A percentile compares a stretch with the other conserved stretches of the same genome.
phyloP scores from a whole-genome alignment of 2,329 filamentous ascomycete species.

The Arthrobotrys iridis region DNA sequence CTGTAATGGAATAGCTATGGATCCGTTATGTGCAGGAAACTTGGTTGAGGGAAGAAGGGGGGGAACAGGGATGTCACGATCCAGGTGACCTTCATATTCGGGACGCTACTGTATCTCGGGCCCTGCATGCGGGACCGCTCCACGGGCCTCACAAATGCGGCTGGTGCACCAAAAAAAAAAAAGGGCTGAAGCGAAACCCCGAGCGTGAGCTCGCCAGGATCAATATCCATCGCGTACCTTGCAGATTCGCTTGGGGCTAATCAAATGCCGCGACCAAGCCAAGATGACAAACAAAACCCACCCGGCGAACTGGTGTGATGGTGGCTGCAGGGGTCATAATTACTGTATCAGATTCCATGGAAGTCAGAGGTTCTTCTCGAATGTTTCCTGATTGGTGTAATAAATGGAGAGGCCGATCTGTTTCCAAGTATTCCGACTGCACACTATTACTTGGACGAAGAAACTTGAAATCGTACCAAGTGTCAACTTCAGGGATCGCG shows the following conservation, averaged over 20 bases:
- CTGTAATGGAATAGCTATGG: slow-evolving; percentile 14
- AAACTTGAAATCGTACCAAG: slow-evolving; percentile 5
- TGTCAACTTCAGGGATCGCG: neutral
- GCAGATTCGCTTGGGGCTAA: slow-evolving; percentile 50
- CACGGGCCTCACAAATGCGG: slow-evolving; percentile 48
- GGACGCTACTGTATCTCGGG: slow-evolving; percentile 29
- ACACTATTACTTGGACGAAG: neutral
- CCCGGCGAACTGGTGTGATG: slow-evolving; percentile 1
- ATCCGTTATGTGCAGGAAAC: slow-evolving; percentile 26
- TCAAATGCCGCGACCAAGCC: slow-evolving; percentile 19
- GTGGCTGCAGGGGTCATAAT: slow-evolving; percentile 39
- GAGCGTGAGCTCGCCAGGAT: slow-evolving; percentile 18
- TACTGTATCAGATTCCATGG: slow-evolving; percentile 45
- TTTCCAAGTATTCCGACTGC: slow-evolving; percentile 8
- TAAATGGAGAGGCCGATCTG: slow-evolving; percentile 6
- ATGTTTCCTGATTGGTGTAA: slow-evolving; percentile 37
- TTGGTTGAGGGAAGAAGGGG: slow-evolving; percentile 18
- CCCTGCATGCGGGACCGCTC: neutral
- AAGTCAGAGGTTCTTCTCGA: slow-evolving; percentile 38
- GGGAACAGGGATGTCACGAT: slow-evolving; percentile 10
- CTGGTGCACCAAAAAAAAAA: slow-evolving; percentile 19
- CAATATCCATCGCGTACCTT: slow-evolving; percentile 45
- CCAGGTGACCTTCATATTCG: neutral
- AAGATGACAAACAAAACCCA: slow-evolving; percentile 10
- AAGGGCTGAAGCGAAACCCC: slow-evolving; percentile 33